Evolutionary conservation across 2,329 filamentous ascomycete genomes (phyloP).

Genomic region (Scedosporium minutisporum): DNA sequence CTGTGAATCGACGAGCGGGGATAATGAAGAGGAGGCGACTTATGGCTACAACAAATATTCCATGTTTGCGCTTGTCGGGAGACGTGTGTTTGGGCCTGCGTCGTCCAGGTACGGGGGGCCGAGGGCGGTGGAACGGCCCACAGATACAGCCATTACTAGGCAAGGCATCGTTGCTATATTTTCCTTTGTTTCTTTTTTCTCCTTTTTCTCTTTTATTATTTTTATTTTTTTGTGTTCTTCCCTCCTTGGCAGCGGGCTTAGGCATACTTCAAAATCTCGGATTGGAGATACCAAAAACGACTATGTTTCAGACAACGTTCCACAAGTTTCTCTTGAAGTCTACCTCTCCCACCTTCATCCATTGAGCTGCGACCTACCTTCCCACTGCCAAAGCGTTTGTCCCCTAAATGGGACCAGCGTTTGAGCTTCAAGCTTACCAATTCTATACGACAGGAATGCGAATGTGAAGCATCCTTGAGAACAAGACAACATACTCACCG

Average conservation of each 20-base stretch:
- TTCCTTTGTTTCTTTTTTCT: slow-evolving; percentile 4
- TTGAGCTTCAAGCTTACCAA: too few species aligned
- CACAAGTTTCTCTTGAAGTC: too few species aligned
- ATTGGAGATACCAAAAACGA: not conserved
- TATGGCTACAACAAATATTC: not conserved
- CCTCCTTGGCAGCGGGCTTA: slow-evolving; percentile 14
- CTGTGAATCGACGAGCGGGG: not conserved
- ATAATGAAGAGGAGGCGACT: not conserved
- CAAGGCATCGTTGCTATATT: slow-evolving; percentile 4
- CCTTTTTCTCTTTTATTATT: slow-evolving; percentile 5
- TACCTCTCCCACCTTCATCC: too few species aligned
- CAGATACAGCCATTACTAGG: not conserved
- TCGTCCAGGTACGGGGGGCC: not conserved
- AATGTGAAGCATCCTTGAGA: too few species aligned
- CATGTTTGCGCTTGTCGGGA: not conserved
- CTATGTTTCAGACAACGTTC: slow-evolving; percentile 5
- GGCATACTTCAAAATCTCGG: slow-evolving; percentile 5
- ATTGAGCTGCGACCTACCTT: too few species aligned
- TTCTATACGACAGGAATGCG: too few species aligned
- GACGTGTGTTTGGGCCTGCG: not conserved
- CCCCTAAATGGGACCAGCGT: too few species aligned
- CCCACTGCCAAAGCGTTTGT: too few species aligned
- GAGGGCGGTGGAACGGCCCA: not conserved
- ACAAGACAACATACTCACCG: too few species aligned
- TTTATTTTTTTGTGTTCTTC: slow-evolving; percentile 4